These are phyloP conservation scores for Zymoseptoria passerinii DNA, from an alignment of 2,329 filamentous ascomycete species.

Conservation along the genomic window DNA sequence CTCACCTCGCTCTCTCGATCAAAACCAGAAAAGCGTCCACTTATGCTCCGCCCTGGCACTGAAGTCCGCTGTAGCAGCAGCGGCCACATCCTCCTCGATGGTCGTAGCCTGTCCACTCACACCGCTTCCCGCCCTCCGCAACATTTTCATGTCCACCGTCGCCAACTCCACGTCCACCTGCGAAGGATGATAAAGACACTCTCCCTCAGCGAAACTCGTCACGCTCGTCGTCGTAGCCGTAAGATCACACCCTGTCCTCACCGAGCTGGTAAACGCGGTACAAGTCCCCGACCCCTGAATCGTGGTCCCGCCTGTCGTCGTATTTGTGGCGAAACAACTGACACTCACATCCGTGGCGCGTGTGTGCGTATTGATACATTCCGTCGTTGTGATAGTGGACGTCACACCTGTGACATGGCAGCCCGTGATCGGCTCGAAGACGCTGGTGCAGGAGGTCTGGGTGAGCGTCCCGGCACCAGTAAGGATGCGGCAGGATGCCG, in stretches of 20 bases:
- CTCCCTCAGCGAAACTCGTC: background rate
- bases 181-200: background rate
- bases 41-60: background rate
- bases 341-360: constrained; percentile 5
- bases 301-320: background rate
- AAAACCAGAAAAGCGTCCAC: background rate
- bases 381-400: constrained; percentile 6
- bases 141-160: background rate
- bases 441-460: constrained; percentile 2
- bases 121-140: background rate
- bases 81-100: background rate
- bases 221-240: constrained; percentile 6
- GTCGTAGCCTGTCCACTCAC: background rate
- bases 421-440: constrained; percentile 4
- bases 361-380: constrained; percentile 5
- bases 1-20: background rate
- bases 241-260: constrained; percentile 11
- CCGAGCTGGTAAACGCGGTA: constrained; percentile 3
- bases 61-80: background rate
- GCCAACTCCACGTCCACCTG: background rate
- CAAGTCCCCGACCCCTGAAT: constrained; percentile 6
- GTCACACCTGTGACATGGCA: constrained; percentile 8
- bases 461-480: constrained; percentile 3
- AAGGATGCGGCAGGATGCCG: background rate
- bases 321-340: constrained; percentile 6